These are phyloP conservation scores for Lasiosphaeris hirsuta DNA, from an alignment of 495 filamentous ascomycete genomes.

Conservation along the genomic window DNA sequence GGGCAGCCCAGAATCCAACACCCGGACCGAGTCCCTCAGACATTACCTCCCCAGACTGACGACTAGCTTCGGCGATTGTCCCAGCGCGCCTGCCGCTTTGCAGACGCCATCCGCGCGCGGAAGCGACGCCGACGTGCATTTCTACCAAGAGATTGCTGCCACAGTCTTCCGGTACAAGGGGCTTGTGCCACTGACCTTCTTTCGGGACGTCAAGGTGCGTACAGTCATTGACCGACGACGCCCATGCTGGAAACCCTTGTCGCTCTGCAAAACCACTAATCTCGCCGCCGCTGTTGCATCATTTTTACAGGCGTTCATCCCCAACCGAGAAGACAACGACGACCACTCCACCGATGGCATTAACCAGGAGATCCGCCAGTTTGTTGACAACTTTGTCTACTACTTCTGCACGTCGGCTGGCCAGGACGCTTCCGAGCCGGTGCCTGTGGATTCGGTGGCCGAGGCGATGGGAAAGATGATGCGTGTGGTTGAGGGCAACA, in stretches of 20 bases:
- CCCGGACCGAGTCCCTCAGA: no score
- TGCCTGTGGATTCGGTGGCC: not conserved
- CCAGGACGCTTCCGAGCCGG: not conserved
- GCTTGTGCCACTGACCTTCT: slow-evolving; percentile 1
- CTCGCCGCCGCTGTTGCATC: no score
- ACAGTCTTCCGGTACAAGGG: not conserved
- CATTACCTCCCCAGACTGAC: no score
- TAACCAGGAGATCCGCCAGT: not conserved
- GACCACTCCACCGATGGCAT: not conserved
- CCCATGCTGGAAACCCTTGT: no score
- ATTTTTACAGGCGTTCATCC: not conserved
- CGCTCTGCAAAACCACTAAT: no score
- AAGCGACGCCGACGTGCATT: not conserved
- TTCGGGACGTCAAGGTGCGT: slow-evolving; percentile 7
- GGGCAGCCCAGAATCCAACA: no score
- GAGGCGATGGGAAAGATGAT: not conserved
- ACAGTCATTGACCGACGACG: not conserved
- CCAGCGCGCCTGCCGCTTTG: no score
- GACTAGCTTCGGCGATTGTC: no score
- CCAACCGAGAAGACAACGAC: not conserved
- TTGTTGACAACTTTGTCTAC: slow-evolving; percentile 7
- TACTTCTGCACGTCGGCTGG: slow-evolving; percentile 7
- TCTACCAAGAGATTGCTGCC: not conserved
- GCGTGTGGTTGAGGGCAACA: not conserved
- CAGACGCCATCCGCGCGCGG: no score